phyloP scores from a whole-genome alignment of 768 basidiomycete species.

The Lyophyllum decastes region DNA sequence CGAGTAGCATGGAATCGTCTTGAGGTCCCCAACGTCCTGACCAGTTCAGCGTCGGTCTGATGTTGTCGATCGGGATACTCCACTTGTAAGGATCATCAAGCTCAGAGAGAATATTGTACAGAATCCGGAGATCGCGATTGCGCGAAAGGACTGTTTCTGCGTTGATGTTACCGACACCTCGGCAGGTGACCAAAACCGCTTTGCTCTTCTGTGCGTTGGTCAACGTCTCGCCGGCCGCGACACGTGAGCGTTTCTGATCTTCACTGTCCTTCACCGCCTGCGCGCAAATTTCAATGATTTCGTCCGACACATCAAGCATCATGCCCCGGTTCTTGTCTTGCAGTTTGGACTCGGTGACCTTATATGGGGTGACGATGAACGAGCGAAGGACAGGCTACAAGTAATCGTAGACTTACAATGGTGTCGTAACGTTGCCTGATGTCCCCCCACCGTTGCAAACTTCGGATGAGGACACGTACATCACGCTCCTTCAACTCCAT shows the following conservation, averaged over 20 bases:
- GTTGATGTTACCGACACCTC: constrained; percentile 91
- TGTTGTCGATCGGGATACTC: constrained; percentile 88
- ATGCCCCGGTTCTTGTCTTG: constrained; percentile 92
- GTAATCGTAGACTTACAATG: constrained; percentile 61
- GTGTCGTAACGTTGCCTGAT: constrained; percentile 91
- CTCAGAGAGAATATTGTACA: constrained; percentile 79
- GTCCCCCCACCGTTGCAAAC: constrained; percentile 97
- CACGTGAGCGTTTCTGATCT: constrained; percentile 71
- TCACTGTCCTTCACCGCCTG: constrained; percentile 85
- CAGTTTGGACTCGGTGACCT: constrained; percentile 88
- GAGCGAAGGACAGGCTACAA: not conserved
- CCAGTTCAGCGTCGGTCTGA: constrained; percentile 95
- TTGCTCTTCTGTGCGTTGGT: constrained; percentile 96
- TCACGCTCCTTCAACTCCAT: constrained; percentile 98
- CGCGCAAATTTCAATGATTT: constrained; percentile 85
- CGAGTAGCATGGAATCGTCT: constrained; percentile 93
- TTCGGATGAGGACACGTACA: constrained; percentile 91
- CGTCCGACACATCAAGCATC: constrained; percentile 89
- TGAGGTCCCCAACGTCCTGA: constrained; percentile 91
- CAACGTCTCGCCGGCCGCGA: constrained; percentile 84
- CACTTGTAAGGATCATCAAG: constrained; percentile 78
- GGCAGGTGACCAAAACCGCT: constrained; percentile 90
- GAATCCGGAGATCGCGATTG: constrained; percentile 83
- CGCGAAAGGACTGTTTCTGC: constrained; percentile 95
- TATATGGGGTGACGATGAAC: constrained; percentile 29